These are phyloP conservation scores for Candida oleophila DNA, from an alignment of 805 yeast genomes.

Conservation along the genomic window DNA sequence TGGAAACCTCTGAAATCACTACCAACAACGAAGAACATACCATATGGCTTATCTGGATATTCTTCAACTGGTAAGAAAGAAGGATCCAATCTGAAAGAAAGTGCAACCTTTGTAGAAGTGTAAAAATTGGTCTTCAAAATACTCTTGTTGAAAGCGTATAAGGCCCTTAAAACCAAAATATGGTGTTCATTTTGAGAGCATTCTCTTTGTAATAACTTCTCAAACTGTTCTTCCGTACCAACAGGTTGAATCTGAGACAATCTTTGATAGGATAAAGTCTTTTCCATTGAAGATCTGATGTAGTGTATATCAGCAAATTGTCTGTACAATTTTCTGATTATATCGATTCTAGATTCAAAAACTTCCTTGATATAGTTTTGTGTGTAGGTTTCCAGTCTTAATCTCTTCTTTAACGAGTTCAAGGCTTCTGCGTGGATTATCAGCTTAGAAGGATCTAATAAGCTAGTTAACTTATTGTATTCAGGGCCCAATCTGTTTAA, in stretches of 20 bases:
- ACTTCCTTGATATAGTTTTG: slow-evolving; percentile 79
- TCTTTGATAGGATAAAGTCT: slow-evolving; percentile 85
- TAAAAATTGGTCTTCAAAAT: slow-evolving; percentile 92
- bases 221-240: slow-evolving; percentile 72
- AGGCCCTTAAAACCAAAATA: slow-evolving; percentile 74
- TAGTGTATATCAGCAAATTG: slow-evolving; percentile 92
- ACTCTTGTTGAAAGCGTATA: slow-evolving; percentile 80
- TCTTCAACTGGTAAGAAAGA: slow-evolving; percentile 78
- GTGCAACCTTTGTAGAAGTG: slow-evolving; percentile 90
- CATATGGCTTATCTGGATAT: slow-evolving; percentile 90
- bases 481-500: slow-evolving; percentile 92
- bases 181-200: slow-evolving; percentile 82
- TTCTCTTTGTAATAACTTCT: slow-evolving; percentile 59
- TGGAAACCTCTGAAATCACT: slow-evolving; percentile 97
- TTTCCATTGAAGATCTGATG: slow-evolving; percentile 64
- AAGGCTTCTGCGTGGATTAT: slow-evolving; percentile 74
- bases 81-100: slow-evolving; percentile 89
- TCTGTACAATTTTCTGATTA: slow-evolving; percentile 81
- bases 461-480: slow-evolving; percentile 63
- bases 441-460: slow-evolving; percentile 62
- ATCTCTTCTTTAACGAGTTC: slow-evolving; percentile 77
- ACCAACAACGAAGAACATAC: slow-evolving; percentile 94
- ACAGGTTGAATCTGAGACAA: slow-evolving; percentile 75
- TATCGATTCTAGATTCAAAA: slow-evolving; percentile 64
- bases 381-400: slow-evolving; percentile 91